Conservation (phyloP, 768 basidiomycete species). For the Rhizopogon vinicolor region DNA sequence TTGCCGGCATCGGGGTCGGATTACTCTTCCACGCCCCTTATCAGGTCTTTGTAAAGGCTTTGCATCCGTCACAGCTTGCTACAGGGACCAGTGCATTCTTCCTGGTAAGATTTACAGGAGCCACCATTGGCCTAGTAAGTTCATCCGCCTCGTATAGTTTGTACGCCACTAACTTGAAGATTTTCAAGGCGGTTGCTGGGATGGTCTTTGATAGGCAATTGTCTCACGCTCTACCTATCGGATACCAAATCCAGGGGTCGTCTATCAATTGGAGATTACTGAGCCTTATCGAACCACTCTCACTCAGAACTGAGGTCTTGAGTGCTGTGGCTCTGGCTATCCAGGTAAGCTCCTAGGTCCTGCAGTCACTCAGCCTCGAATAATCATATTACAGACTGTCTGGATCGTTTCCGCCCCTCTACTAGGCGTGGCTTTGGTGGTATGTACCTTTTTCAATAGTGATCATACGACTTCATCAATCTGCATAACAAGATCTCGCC, state of each 20-base stretch:
- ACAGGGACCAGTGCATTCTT: conserved; percentile 85
- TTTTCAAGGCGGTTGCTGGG: conserved; percentile 64
- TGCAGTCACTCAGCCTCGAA: conserved; percentile 5
- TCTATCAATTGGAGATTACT: conserved; percentile 53
- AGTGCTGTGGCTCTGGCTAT: conserved; percentile 56
- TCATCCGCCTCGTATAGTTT: background rate
- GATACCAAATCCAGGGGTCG: conserved; percentile 35
- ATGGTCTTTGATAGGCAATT: conserved; percentile 62
- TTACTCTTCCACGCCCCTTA: conserved; percentile 86
- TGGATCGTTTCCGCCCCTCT: conserved; percentile 74
- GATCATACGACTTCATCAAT: background rate
- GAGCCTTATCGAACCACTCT: conserved; percentile 40
- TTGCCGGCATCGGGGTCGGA: conserved; percentile 75
- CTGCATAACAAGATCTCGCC: conserved; percentile 20
- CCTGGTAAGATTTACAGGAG: conserved; percentile 82
- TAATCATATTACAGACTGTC: conserved; percentile 43
- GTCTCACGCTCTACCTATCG: conserved; percentile 43
- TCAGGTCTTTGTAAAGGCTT: conserved; percentile 66
- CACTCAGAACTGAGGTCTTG: conserved; percentile 43
- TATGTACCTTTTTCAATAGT: conserved; percentile 25
- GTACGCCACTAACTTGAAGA: background rate
- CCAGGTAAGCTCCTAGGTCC: conserved; percentile 38
- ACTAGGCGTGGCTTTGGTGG: conserved; percentile 60
- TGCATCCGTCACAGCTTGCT: conserved; percentile 65
- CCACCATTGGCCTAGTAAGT: conserved; percentile 74